Evolutionary conservation across 1,139 yeast genomes (phyloP).

Genomic region (Diutina mesorugosa): DNA sequence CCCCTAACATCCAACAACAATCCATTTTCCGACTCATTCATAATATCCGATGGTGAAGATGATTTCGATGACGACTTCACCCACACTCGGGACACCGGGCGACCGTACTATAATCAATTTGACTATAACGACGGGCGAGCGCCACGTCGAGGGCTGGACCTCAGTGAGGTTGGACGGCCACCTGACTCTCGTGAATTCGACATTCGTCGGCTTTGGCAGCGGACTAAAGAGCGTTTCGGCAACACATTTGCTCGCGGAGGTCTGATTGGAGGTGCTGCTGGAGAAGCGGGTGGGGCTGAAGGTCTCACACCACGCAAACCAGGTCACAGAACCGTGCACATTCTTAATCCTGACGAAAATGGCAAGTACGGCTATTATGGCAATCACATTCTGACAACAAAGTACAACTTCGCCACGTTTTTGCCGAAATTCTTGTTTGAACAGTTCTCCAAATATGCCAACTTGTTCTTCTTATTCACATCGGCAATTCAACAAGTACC

Average conservation of each 20-base stretch:
- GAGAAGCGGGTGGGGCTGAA: slow-evolving; percentile 5
- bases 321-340: slow-evolving; percentile 55
- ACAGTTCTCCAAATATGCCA: slow-evolving; percentile 95
- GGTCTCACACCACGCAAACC: slow-evolving; percentile 3
- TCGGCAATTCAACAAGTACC: slow-evolving; percentile 96
- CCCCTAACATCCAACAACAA: not conserved
- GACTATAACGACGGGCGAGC: not conserved
- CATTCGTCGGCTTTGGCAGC: slow-evolving; percentile 40
- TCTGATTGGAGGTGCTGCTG: not conserved
- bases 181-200: slow-evolving; percentile 30
- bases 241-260: not conserved
- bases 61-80: not conserved
- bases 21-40: not conserved
- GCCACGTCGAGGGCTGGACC: not conserved
- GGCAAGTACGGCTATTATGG: slow-evolving; percentile 47
- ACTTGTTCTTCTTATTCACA: slow-evolving; percentile 84
- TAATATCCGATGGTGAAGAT: slow-evolving; percentile 1
- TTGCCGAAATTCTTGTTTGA: slow-evolving; percentile 90
- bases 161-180: not conserved
- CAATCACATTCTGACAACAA: slow-evolving; percentile 92
- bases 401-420: slow-evolving; percentile 87
- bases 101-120: not conserved
- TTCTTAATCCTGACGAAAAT: slow-evolving; percentile 52
- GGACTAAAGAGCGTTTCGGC: slow-evolving; percentile 24
- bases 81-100: not conserved